phyloP scores from a whole-genome alignment of 805 yeast genomes.

The Barnettozyma siamensis region DNA sequence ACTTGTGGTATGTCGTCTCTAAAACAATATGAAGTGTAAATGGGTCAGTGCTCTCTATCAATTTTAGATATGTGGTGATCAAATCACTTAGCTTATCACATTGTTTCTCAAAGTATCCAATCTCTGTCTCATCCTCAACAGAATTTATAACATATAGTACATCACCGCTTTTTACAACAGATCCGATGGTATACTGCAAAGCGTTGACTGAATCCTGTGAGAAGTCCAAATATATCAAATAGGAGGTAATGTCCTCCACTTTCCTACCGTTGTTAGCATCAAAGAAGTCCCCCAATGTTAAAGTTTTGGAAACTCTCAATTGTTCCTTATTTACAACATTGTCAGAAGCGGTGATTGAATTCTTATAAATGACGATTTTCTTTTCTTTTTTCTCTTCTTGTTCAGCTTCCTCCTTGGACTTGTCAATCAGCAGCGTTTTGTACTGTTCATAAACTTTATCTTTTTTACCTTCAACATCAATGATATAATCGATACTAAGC shows the following conservation, averaged over 20 bases:
- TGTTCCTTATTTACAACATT: slow-evolving; percentile 46
- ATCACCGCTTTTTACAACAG: slow-evolving; percentile 76
- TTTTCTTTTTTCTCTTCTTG: slow-evolving; percentile 6
- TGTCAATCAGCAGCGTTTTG: slow-evolving; percentile 17
- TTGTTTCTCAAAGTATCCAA: slow-evolving; percentile 17
- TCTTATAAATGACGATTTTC: slow-evolving; percentile 35
- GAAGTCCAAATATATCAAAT: slow-evolving; percentile 73
- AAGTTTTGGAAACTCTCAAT: slow-evolving; percentile 59
- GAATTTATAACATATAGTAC: slow-evolving; percentile 62
- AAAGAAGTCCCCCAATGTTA: slow-evolving; percentile 64
- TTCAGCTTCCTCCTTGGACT: slow-evolving; percentile 9
- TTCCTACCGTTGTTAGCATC: slow-evolving; percentile 7
- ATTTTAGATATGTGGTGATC: slow-evolving; percentile 10
- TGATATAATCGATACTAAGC: slow-evolving; percentile 14
- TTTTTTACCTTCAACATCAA: slow-evolving; percentile 17
- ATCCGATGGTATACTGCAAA: slow-evolving; percentile 82
- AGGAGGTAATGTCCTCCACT: slow-evolving; percentile 42
- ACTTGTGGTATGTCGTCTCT: slow-evolving; percentile 32
- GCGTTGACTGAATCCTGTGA: slow-evolving; percentile 82
- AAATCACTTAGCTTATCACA: slow-evolving; percentile 11
- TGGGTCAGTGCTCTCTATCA: slow-evolving; percentile 11
- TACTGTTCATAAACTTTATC: slow-evolving; percentile 16
- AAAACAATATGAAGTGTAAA: slow-evolving; percentile 26
- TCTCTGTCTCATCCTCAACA: slow-evolving; percentile 38
- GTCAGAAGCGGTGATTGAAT: slow-evolving; percentile 48